Conservation (phyloP, 2,329 filamentous ascomycete species). For the Colletotrichum sp. region DNA sequence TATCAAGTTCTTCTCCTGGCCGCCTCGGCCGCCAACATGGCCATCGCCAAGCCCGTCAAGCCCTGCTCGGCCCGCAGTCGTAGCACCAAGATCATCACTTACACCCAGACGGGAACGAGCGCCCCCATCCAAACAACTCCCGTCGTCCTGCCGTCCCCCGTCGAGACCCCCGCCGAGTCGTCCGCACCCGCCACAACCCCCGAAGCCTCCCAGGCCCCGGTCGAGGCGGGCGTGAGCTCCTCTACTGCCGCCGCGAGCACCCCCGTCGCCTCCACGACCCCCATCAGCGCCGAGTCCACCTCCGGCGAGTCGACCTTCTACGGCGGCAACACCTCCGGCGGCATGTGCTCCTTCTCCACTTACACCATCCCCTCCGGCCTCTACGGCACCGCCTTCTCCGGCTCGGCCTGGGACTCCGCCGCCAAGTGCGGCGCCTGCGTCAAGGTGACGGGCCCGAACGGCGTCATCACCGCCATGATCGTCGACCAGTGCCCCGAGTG, state of each 20-base stretch:
- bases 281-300: background rate
- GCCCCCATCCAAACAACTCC: constrained; percentile 2
- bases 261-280: background rate
- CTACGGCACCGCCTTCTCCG: constrained; percentile 67
- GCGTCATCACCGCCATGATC: constrained; percentile 68
- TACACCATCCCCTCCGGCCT: constrained; percentile 66
- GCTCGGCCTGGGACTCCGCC: constrained; percentile 59
- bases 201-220: background rate
- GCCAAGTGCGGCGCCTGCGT: constrained; percentile 68
- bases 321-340: constrained; percentile 61
- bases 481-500: constrained; percentile 53
- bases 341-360: constrained; percentile 67
- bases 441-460: constrained; percentile 60
- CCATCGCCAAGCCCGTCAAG: constrained; percentile 17
- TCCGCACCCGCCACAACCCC: background rate
- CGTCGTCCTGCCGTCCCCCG: background rate
- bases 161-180: background rate
- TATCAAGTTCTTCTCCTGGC: constrained; percentile 20
- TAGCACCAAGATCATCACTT: constrained; percentile 4
- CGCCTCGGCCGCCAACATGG: constrained; percentile 18
- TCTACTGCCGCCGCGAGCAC: background rate
- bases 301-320: constrained; percentile 56
- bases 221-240: background rate
- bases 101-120: background rate
- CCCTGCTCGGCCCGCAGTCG: background rate